Conservation (phyloP, 2,329 filamentous ascomycete species). For the Ophiostoma triangulosporum region DNA sequence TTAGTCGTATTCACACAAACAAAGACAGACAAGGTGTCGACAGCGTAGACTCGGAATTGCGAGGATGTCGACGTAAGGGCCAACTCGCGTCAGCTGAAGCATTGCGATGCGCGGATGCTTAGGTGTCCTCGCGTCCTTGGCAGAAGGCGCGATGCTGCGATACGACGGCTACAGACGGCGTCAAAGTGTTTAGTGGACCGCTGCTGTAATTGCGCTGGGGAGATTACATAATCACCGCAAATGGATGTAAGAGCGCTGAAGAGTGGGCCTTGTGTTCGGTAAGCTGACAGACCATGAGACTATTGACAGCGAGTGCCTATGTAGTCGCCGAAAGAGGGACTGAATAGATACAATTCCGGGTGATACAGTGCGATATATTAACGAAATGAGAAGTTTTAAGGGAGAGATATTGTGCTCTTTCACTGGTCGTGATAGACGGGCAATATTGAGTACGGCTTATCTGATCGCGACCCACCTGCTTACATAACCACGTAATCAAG, state of each 20-base stretch:
- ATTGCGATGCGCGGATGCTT: background rate
- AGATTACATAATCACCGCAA: conserved; percentile 1
- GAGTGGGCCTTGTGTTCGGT: background rate
- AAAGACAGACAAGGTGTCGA: background rate
- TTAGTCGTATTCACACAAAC: background rate
- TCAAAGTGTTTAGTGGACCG: background rate
- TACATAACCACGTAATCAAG: conserved; percentile 2
- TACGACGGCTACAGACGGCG: no score
- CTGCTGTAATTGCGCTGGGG: background rate
- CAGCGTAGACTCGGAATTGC: background rate
- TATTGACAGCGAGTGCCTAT: background rate
- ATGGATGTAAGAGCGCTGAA: conserved; percentile 1
- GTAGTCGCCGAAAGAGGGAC: conserved; percentile 5
- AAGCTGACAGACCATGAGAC: background rate
- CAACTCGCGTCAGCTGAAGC: background rate
- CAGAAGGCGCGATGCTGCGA: background rate
- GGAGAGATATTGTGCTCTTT: no score
- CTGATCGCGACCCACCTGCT: background rate
- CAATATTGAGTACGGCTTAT: background rate
- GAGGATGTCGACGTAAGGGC: background rate
- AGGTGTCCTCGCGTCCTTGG: conserved; percentile 7
- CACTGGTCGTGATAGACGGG: no score
- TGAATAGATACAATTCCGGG: conserved; percentile 8
- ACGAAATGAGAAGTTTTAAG: background rate
- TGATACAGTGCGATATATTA: background rate